phyloP scores from a whole-genome alignment of 2,329 filamentous ascomycete genomes.

The Sclerotinia glacialis region DNA sequence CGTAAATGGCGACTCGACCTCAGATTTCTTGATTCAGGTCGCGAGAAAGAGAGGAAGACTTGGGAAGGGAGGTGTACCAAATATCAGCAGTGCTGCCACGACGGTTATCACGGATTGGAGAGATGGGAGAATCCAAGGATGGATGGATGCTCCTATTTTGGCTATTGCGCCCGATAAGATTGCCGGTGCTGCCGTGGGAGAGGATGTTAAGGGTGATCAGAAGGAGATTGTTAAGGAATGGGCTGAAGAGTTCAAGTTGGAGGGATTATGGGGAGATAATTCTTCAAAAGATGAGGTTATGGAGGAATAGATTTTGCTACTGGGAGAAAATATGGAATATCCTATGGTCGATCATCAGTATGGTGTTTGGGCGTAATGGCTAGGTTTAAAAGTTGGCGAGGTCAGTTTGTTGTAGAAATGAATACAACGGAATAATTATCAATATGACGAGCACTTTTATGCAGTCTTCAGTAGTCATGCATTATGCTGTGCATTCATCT shows the following conservation, averaged over 20 bases:
- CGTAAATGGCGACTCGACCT: slow-evolving; percentile 71
- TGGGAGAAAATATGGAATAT: neutral
- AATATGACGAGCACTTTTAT: neutral
- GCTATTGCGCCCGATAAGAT: slow-evolving; percentile 47
- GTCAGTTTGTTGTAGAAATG: slow-evolving; percentile 8
- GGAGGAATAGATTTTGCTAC: slow-evolving; percentile 31
- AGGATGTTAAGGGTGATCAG: slow-evolving; percentile 60
- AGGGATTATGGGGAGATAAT: slow-evolving; percentile 81
- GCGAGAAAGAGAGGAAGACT: slow-evolving; percentile 88
- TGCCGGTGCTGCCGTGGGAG: slow-evolving; percentile 42
- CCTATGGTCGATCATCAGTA: slow-evolving; percentile 13
- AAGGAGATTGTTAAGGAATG: slow-evolving; percentile 89
- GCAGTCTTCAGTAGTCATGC: too few relatives aligned
- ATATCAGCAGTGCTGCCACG: slow-evolving; percentile 82
- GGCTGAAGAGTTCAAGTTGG: slow-evolving; percentile 92
- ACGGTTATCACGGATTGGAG: slow-evolving; percentile 96
- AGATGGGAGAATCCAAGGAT: slow-evolving; percentile 90
- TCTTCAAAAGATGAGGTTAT: slow-evolving; percentile 32
- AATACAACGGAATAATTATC: slow-evolving; percentile 12
- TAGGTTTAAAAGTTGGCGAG: slow-evolving; percentile 12
- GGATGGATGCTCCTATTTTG: slow-evolving; percentile 74
- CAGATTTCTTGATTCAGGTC: slow-evolving; percentile 91
- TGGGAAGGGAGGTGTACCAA: slow-evolving; percentile 85
- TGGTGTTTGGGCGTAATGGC: slow-evolving; percentile 17
- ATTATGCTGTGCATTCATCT: too few relatives aligned